Evolutionary conservation across 768 basidiomycete genomes (phyloP).

Genomic region (Phylloporus sp.): DNA sequence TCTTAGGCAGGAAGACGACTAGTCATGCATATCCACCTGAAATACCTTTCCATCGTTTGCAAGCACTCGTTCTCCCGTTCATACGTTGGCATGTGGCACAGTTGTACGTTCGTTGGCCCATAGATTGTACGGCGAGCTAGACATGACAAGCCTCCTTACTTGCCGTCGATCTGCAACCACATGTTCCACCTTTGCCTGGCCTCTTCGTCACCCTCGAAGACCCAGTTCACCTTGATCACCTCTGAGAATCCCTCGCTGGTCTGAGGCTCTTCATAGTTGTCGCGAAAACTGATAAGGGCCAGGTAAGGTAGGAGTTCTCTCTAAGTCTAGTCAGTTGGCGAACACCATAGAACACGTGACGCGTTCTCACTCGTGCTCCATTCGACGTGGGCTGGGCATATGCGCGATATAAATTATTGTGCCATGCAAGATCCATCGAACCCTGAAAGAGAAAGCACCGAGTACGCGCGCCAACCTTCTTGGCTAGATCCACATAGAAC

Average conservation of each 20-base stretch:
- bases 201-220: conserved; percentile 70
- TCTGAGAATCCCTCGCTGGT: conserved; percentile 71
- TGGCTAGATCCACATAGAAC: conserved; percentile 65
- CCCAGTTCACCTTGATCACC: conserved; percentile 73
- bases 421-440: conserved; percentile 79
- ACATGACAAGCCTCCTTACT: conserved; percentile 34
- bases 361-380: conserved; percentile 7
- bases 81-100: not conserved
- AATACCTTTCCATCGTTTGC: not conserved
- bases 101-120: not conserved
- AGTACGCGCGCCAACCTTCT: conserved; percentile 45
- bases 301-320: conserved; percentile 54
- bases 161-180: conserved; percentile 81
- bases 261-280: conserved; percentile 62
- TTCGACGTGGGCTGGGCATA: conserved; percentile 48
- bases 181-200: conserved; percentile 70
- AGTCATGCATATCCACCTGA: conserved; percentile 1
- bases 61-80: not conserved
- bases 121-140: conserved; percentile 1
- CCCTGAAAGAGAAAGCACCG: conserved; percentile 76
- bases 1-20: conserved; percentile 31
- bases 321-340: conserved; percentile 31
- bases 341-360: not conserved
- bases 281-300: conserved; percentile 55
- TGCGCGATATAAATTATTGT: conserved; percentile 89